phyloP scores from a whole-genome alignment of 371 early-diverging fungal species.

The Mucor piriformis region DNA sequence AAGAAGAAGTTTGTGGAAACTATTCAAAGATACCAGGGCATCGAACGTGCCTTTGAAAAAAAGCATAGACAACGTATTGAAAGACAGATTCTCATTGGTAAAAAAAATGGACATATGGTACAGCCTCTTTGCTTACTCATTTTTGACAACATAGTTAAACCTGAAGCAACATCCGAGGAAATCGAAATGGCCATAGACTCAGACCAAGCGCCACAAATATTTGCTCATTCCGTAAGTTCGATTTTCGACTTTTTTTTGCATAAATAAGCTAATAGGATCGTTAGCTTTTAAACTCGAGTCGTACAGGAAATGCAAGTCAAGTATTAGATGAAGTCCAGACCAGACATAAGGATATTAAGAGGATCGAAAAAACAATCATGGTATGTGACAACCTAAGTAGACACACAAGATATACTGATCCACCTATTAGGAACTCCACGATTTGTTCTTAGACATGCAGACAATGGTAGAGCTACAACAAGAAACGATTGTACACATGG shows the following conservation, averaged over 20 bases:
- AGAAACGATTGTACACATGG: constrained; percentile 65
- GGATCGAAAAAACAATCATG: constrained; percentile 76
- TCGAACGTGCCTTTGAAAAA: constrained; percentile 72
- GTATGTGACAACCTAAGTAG: constrained; percentile 33
- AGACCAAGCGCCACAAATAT: constrained; percentile 66
- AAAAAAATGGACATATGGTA: constrained; percentile 27
- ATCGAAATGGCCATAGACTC: constrained; percentile 68
- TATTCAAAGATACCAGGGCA: constrained; percentile 74
- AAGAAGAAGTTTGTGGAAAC: constrained; percentile 76
- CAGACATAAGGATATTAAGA: constrained; percentile 77
- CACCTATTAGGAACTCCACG: constrained; percentile 70
- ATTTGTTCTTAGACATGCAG: constrained; percentile 82
- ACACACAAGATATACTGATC: background rate
- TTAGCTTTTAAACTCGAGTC: constrained; percentile 53
- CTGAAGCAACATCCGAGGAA: constrained; percentile 74
- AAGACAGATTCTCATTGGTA: constrained; percentile 71
- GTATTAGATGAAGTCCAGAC: constrained; percentile 78
- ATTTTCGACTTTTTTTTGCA: background rate
- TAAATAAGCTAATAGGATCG: background rate
- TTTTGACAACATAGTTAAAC: constrained; percentile 62
- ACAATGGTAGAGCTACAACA: constrained; percentile 76
- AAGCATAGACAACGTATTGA: constrained; percentile 79
- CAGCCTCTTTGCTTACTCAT: background rate
- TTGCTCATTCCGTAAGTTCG: constrained; percentile 73
- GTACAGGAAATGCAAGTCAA: constrained; percentile 66